phyloP scores from a whole-genome alignment of 2,329 filamentous ascomycete species.

The Teratosphaeria epicoccoides region DNA sequence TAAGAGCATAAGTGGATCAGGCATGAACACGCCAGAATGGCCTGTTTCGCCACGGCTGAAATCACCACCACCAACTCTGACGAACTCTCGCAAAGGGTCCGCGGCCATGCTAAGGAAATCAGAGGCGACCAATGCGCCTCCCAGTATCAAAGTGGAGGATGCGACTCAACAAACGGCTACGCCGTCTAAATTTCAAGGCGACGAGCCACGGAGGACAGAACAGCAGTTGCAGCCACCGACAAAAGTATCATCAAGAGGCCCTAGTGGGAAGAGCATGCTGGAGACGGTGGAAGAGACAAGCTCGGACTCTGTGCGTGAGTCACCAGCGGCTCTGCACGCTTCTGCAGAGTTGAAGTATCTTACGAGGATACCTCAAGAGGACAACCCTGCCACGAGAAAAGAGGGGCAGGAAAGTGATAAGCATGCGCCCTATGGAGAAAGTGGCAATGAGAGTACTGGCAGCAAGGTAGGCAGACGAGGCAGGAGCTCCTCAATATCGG shows the following conservation, averaged over 20 bases:
- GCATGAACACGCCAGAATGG: slow-evolving; percentile 53
- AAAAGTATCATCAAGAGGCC: slow-evolving; percentile 30
- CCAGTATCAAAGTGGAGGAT: slow-evolving; percentile 36
- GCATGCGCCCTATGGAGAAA: slow-evolving; percentile 36
- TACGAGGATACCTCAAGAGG: slow-evolving; percentile 16
- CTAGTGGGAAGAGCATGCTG: slow-evolving; percentile 45
- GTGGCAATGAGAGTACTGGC: slow-evolving; percentile 55
- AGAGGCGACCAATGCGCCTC: slow-evolving; percentile 29
- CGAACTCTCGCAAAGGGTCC: slow-evolving; percentile 35
- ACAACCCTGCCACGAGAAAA: slow-evolving; percentile 37
- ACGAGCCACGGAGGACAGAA: slow-evolving; percentile 26
- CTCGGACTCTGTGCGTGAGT: slow-evolving; percentile 42
- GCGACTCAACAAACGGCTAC: slow-evolving; percentile 31
- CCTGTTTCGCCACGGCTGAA: slow-evolving; percentile 66
- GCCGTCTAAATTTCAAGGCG: slow-evolving; percentile 11
- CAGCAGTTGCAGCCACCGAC: slow-evolving; percentile 24
- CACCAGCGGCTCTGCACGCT: slow-evolving; percentile 40
- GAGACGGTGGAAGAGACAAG: slow-evolving; percentile 65
- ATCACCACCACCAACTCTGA: slow-evolving; percentile 53
- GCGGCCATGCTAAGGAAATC: slow-evolving; percentile 23
- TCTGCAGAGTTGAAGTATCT: slow-evolving; percentile 22
- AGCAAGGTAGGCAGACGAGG: slow-evolving; percentile 37
- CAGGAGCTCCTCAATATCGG: slow-evolving; percentile 23
- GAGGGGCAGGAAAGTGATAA: slow-evolving; percentile 12
- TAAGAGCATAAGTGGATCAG: slow-evolving; percentile 46